Conservation (phyloP, 2,329 filamentous ascomycete genomes). For the Cytospora piceae region DNA sequence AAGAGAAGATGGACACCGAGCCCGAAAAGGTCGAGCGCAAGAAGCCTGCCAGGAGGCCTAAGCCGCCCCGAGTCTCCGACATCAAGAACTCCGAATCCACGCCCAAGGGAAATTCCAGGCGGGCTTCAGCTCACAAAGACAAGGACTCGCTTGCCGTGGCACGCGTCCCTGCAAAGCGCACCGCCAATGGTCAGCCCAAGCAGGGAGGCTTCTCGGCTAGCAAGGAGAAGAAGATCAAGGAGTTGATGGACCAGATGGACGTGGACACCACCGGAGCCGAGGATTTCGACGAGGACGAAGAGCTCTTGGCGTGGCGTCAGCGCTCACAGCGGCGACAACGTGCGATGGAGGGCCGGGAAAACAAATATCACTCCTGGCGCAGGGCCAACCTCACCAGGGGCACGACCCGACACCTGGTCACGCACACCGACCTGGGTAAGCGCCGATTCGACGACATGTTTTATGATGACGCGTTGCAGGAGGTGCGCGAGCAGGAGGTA, state of each 20-base stretch:
- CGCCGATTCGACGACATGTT: constrained; percentile 76
- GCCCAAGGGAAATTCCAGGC: constrained; percentile 52
- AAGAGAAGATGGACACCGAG: constrained; percentile 30
- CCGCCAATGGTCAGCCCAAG: constrained; percentile 62
- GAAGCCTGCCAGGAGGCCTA: constrained; percentile 47
- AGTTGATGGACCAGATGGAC: constrained; percentile 57
- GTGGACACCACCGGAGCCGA: constrained; percentile 48
- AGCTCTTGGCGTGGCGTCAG: constrained; percentile 56
- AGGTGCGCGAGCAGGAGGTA: constrained; percentile 88
- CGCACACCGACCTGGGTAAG: constrained; percentile 72
- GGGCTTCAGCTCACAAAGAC: constrained; percentile 50
- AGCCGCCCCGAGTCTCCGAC: constrained; percentile 53
- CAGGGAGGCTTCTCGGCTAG: constrained; percentile 52
- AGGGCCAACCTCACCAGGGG: constrained; percentile 61
- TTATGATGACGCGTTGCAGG: constrained; percentile 78
- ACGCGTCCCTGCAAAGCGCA: constrained; percentile 59
- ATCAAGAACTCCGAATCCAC: constrained; percentile 53
- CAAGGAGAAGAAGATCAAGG: constrained; percentile 71
- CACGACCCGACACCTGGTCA: constrained; percentile 65
- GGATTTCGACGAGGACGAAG: constrained; percentile 48
- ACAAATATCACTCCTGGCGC: constrained; percentile 65
- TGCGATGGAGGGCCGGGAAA: constrained; percentile 67
- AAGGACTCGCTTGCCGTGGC: constrained; percentile 48
- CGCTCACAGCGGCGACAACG: constrained; percentile 68
- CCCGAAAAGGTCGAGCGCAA: constrained; percentile 38